phyloP scores from a whole-genome alignment of 2,329 filamentous ascomycete genomes.

The Aureobasidium leucospermi region DNA sequence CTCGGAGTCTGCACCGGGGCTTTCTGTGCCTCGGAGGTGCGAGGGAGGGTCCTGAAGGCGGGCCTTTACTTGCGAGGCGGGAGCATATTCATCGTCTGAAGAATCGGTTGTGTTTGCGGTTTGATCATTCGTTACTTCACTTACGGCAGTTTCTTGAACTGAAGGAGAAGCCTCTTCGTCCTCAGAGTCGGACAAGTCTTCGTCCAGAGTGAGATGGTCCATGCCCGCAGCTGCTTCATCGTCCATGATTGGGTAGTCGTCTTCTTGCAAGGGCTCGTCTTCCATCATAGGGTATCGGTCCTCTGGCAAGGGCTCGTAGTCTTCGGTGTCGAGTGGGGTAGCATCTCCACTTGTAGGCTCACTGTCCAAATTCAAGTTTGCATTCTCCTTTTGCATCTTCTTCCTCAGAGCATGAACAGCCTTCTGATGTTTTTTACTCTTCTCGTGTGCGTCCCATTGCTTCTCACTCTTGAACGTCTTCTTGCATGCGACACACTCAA shows the following conservation, averaged over 20 bases:
- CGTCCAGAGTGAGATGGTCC: slow-evolving; percentile 19
- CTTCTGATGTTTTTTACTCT: slow-evolving; percentile 93
- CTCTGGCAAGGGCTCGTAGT: slow-evolving; percentile 17
- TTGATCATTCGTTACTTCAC: background rate
- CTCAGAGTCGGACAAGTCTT: slow-evolving; percentile 15
- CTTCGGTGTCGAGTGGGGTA: slow-evolving; percentile 26
- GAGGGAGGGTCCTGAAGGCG: slow-evolving; percentile 23
- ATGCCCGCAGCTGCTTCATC: slow-evolving; percentile 13
- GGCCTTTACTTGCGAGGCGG: slow-evolving; percentile 34
- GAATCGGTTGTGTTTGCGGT: background rate
- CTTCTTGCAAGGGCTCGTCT: slow-evolving; percentile 15
- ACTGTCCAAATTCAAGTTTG: slow-evolving; percentile 44
- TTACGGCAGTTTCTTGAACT: background rate
- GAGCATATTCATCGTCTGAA: slow-evolving; percentile 36
- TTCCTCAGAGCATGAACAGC: slow-evolving; percentile 70
- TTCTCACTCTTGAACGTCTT: slow-evolving; percentile 81
- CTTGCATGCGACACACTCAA: slow-evolving; percentile 56
- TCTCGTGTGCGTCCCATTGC: slow-evolving; percentile 85
- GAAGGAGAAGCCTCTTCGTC: background rate
- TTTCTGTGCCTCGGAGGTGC: background rate
- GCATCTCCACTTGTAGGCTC: slow-evolving; percentile 26
- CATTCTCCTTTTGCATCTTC: slow-evolving; percentile 78
- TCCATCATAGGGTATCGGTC: slow-evolving; percentile 16
- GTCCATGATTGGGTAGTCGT: slow-evolving; percentile 10
- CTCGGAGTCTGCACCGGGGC: slow-evolving; percentile 20